Conservation (phyloP, 2,329 filamentous ascomycete genomes). For the Daldinia sp. region DNA sequence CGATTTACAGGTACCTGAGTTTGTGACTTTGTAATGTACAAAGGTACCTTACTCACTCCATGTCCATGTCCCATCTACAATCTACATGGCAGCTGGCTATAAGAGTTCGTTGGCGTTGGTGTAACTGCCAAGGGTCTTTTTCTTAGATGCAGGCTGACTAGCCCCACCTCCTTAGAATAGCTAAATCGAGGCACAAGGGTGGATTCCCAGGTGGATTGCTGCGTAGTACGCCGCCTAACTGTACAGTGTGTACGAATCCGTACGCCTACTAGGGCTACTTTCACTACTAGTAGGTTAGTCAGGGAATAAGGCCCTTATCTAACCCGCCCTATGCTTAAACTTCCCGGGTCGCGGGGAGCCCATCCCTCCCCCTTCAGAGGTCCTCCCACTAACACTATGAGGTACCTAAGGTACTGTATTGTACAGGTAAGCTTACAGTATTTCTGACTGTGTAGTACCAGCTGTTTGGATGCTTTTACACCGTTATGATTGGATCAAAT, state of each 20-base stretch:
- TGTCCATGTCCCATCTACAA: neutral
- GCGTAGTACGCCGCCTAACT: neutral
- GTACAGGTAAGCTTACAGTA: neutral
- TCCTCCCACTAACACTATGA: neutral
- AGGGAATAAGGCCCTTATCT: neutral
- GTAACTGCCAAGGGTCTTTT: conserved; percentile 38
- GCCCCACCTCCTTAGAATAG: conserved; percentile 40
- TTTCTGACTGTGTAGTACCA: conserved; percentile 31
- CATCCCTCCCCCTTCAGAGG: conserved; percentile 26
- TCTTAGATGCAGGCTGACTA: conserved; percentile 37
- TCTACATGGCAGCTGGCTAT: conserved; percentile 7
- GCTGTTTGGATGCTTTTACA: conserved; percentile 13
- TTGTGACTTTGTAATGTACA: neutral
- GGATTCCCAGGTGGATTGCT: conserved; percentile 3
- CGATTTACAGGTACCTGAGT: conserved; percentile 36
- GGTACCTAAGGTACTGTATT: too few species aligned
- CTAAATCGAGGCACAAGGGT: conserved; percentile 7
- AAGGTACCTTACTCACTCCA: neutral
- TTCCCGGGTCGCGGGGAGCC: conserved; percentile 27
- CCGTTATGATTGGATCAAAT: conserved; percentile 31
- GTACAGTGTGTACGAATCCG: neutral
- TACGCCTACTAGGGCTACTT: neutral
- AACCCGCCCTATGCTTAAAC: conserved; percentile 3
- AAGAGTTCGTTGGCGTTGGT: conserved; percentile 37
- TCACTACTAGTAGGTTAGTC: neutral